Evolutionary conservation across 441 rosid species (phyloP).

Genomic region (Theobroma grandiflorum): DNA sequence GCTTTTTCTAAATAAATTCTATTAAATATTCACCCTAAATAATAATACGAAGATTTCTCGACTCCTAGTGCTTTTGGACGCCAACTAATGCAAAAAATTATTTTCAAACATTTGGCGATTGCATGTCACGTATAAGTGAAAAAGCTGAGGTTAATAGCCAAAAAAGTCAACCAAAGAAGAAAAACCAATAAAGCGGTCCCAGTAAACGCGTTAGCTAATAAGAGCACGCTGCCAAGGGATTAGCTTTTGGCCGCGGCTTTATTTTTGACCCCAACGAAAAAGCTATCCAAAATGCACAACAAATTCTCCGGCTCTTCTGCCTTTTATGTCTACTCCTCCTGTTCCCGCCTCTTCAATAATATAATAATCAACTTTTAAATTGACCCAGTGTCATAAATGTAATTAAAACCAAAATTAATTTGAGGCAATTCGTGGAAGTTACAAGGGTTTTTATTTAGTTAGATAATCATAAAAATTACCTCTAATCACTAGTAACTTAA

Average conservation of each 20-base stretch:
- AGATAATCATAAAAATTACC: too few relatives aligned
- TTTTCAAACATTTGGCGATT: not conserved
- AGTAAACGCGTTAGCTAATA: not conserved
- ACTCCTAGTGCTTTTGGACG: not conserved
- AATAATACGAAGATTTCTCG: not conserved
- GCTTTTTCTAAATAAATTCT: too few relatives aligned
- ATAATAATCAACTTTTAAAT: not conserved
- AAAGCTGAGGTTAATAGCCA: not conserved
- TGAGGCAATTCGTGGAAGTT: too few relatives aligned
- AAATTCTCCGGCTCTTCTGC: not conserved
- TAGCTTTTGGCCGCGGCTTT: not conserved
- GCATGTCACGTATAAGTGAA: not conserved
- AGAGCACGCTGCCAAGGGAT: conserved; percentile 26
- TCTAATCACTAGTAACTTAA: too few relatives aligned
- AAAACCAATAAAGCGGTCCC: not conserved
- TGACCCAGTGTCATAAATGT: too few relatives aligned
- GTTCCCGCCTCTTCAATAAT: not conserved
- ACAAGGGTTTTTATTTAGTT: too few relatives aligned
- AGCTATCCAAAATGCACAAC: conserved; percentile 2
- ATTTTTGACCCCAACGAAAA: conserved; percentile 22
- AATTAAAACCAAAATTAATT: too few relatives aligned
- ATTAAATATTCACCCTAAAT: too few relatives aligned
- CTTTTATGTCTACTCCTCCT: not conserved
- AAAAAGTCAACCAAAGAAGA: not conserved
- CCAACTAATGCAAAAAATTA: not conserved